These are phyloP conservation scores for Cladosporium sp. DNA, from an alignment of 2,329 filamentous ascomycete species.

Conservation along the genomic window DNA sequence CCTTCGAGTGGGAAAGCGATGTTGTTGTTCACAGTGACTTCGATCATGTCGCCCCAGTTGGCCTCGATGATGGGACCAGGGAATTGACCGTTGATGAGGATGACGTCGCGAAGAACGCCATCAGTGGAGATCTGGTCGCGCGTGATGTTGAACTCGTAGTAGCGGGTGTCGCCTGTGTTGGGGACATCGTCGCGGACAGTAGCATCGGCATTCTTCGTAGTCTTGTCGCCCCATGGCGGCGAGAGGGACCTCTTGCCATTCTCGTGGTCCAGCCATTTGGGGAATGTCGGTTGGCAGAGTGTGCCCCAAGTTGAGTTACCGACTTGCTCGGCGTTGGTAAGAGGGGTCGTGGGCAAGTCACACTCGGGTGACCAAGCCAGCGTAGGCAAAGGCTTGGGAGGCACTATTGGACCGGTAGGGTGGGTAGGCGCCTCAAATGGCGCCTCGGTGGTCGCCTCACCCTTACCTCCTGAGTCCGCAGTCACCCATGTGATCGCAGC, in stretches of 20 bases:
- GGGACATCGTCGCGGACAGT: slow-evolving; percentile 24
- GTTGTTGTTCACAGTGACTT: slow-evolving; percentile 33
- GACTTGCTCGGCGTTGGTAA: slow-evolving; percentile 24
- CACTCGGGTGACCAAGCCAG: slow-evolving; percentile 6
- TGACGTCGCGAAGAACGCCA: slow-evolving; percentile 21
- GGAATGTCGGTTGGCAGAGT: slow-evolving; percentile 20
- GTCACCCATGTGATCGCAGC: slow-evolving; percentile 7
- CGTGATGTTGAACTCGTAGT: slow-evolving; percentile 25
- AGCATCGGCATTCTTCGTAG: slow-evolving; percentile 23
- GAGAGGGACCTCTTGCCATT: slow-evolving; percentile 14
- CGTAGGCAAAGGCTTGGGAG: slow-evolving; percentile 1
- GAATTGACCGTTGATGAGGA: slow-evolving; percentile 23
- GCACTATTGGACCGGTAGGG: background rate
- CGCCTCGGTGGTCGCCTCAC: background rate
- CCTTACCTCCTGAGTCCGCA: background rate
- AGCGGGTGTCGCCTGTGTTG: slow-evolving; percentile 25
- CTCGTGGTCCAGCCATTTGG: slow-evolving; percentile 21
- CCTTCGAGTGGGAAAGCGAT: slow-evolving; percentile 28
- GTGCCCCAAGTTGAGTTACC: slow-evolving; percentile 22
- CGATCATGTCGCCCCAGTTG: slow-evolving; percentile 39
- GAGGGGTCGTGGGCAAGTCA: slow-evolving; percentile 13
- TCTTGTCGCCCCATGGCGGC: slow-evolving; percentile 26
- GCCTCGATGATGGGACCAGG: slow-evolving; percentile 26
- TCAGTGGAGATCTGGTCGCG: slow-evolving; percentile 22
- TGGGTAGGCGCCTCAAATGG: slow-evolving; percentile 5